A percentile compares a stretch with the other conserved stretches of the same genome.
Conservation (phyloP, 179 eudicot species). For the Kewa caespitosa region DNA sequence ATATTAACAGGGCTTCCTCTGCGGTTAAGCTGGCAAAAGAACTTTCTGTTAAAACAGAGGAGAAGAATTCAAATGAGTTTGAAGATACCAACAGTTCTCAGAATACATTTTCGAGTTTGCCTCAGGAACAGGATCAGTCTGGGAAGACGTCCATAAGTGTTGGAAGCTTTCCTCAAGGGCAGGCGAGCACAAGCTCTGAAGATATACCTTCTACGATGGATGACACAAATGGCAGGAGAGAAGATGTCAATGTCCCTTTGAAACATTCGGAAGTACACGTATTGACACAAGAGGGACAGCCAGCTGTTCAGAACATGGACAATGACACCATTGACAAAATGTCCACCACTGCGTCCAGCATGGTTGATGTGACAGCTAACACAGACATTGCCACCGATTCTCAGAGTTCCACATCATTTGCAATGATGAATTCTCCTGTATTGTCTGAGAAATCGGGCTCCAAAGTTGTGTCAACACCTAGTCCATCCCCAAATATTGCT, state of each 20-base stretch:
- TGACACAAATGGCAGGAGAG: constrained; percentile 29
- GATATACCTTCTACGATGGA: constrained; percentile 48
- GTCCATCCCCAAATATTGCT: constrained; percentile 58
- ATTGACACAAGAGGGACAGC: constrained; percentile 36
- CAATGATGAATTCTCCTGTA: constrained; percentile 65
- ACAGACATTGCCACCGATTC: constrained; percentile 52
- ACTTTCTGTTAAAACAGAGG: constrained; percentile 72
- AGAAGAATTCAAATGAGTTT: constrained; percentile 57
- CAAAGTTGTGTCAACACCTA: constrained; percentile 40
- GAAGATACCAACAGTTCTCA: constrained; percentile 88
- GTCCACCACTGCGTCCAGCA: constrained; percentile 38
- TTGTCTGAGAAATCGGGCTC: constrained; percentile 71
- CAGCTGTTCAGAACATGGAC: constrained; percentile 33
- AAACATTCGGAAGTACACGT: constrained; percentile 30
- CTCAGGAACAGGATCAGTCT: constrained; percentile 82
- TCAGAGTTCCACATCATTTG: constrained; percentile 63
- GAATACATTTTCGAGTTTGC: constrained; percentile 87
- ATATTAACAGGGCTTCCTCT: constrained; percentile 73
- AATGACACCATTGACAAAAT: constrained; percentile 45
- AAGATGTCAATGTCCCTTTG: constrained; percentile 24
- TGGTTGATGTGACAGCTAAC: constrained; percentile 32
- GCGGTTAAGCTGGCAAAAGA: constrained; percentile 87
- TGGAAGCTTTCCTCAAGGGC: constrained; percentile 76
- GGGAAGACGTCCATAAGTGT: constrained; percentile 77
- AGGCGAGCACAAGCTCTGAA: constrained; percentile 87